A percentile compares a stretch with the other conserved stretches of the same genome.
These are phyloP conservation scores for Dysphania ambrosioides DNA, from an alignment of 148 eudicot species.

Conservation along the genomic window DNA sequence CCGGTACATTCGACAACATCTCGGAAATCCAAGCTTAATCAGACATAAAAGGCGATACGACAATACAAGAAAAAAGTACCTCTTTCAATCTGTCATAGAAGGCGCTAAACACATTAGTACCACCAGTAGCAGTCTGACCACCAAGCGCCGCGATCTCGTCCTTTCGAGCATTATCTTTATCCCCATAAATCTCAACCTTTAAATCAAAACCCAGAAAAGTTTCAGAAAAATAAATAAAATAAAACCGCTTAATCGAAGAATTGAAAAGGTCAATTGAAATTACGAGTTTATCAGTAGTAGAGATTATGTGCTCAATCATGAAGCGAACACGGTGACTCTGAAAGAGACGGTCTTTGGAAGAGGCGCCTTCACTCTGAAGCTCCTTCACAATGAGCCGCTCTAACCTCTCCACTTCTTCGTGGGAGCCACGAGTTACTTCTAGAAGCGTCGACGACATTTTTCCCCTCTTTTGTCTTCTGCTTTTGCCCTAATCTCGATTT, in stretches of 20 bases:
- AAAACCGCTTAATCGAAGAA: neutral
- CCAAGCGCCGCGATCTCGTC: conserved; percentile 99
- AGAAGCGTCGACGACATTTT: conserved; percentile 89
- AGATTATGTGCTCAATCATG: conserved; percentile 66
- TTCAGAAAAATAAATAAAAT: neutral
- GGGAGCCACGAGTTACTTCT: conserved; percentile 78
- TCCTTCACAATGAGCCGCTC: conserved; percentile 77
- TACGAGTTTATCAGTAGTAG: conserved; percentile 77
- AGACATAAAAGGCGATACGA: too few species aligned
- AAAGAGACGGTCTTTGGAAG: conserved; percentile 63
- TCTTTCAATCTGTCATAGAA: conserved; percentile 94
- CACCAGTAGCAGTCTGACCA: conserved; percentile 81
- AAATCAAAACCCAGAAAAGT: conserved; percentile 4
- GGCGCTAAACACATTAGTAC: conserved; percentile 85
- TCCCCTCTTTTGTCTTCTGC: neutral
- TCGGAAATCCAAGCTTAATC: neutral
- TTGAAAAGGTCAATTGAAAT: neutral
- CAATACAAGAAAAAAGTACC: conserved; percentile 30
- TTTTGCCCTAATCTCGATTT: conserved; percentile 14
- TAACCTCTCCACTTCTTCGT: conserved; percentile 87
- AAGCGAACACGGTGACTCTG: conserved; percentile 92
- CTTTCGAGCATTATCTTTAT: conserved; percentile 78
- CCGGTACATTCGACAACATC: neutral
- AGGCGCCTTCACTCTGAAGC: conserved; percentile 67
- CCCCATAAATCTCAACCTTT: conserved; percentile 84